Percentiles rank a stretch among this genome's conserved stretches.
These are phyloP conservation scores for Candida tibetensis DNA, from an alignment of 805 yeast species.

Conservation along the genomic window DNA sequence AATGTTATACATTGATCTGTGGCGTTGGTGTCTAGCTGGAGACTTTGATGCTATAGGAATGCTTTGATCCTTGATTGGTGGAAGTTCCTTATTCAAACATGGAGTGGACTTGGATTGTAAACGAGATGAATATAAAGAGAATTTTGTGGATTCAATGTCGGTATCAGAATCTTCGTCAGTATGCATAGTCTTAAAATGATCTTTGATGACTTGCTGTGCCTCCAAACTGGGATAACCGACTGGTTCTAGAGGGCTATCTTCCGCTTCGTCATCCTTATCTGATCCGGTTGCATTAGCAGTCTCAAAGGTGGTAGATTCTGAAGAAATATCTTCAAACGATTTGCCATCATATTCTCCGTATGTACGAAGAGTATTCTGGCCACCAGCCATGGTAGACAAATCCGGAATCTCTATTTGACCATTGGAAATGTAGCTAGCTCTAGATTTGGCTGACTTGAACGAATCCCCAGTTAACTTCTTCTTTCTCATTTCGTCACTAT, in stretches of 20 bases:
- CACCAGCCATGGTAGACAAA: conserved; percentile 10
- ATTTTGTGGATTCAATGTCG: conserved; percentile 26
- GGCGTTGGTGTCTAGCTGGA: conserved; percentile 36
- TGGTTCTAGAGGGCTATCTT: conserved; percentile 24
- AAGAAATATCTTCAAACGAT: conserved; percentile 23
- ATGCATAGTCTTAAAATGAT: conserved; percentile 23
- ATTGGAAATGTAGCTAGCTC: conserved; percentile 7
- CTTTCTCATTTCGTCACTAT: conserved; percentile 12
- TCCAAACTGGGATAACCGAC: conserved; percentile 34
- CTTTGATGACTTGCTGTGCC: conserved; percentile 26
- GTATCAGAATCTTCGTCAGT: conserved; percentile 28
- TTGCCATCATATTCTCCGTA: conserved; percentile 20
- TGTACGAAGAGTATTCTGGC: conserved; percentile 7
- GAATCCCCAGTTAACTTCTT: not conserved
- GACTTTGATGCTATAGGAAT: conserved; percentile 9
- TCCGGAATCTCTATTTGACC: conserved; percentile 46
- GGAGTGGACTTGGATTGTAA: conserved; percentile 21
- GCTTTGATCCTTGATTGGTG: conserved; percentile 3
- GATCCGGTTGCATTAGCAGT: not conserved
- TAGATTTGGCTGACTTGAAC: conserved; percentile 8
- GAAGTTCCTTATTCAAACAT: conserved; percentile 10
- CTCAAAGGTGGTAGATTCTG: conserved; percentile 13
- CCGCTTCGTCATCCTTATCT: not conserved
- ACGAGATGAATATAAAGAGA: conserved; percentile 15
- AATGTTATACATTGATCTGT: conserved; percentile 38